Evolutionary conservation across 306 rosid genomes (phyloP), one percentile per base, ranked within the genome.

Genomic region (Senna siamea): DNA sequence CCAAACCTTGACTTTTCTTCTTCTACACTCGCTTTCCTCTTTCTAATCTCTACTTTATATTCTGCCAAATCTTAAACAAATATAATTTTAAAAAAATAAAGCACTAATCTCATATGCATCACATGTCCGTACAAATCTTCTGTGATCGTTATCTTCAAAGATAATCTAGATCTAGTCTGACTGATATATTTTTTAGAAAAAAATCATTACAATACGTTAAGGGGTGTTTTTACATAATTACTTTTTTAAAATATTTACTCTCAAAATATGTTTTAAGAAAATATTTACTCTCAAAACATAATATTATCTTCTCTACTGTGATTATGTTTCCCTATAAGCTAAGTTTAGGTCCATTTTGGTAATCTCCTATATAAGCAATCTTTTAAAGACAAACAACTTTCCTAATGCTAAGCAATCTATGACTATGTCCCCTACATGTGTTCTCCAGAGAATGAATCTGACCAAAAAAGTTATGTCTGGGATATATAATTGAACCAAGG

Each of bases 111-210:
- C 30, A 26, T 26, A 26, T 26, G 2, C 30, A 76, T 23, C 80
- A 76, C 79, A 54, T 72, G 84, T 58, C 70, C 87, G 71, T 79
- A 76, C 76, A 37, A 67, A 19, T 41, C 75, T 11, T 47, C 41
- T 63, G 34, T 75, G 9, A 22, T 64, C 58, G 57, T 70, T 69
- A 38, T 37, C 56, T 23, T 7, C 2, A 6, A 5, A 34, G 63
- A 79, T 52, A 74, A 69, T 74, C 14, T 74, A 66, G 35, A 69
- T 74, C 14, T 80, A 66, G 35, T 56, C 44, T 30, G 20, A n/a
- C 20, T 48, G 9, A 48, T 9, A 14, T 9, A 2, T 46, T 14
- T 46, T 44, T 44, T n/a, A n/a, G n/a, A n/a, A n/a, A n/a, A n/a
- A n/a, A n/a, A n/a, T n/a, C n/a, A n/a, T n/a, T n/a, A n/a, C n/a